Conservation (phyloP, 1,284 basidiomycete species). For the Blastosporella zonata region DNA sequence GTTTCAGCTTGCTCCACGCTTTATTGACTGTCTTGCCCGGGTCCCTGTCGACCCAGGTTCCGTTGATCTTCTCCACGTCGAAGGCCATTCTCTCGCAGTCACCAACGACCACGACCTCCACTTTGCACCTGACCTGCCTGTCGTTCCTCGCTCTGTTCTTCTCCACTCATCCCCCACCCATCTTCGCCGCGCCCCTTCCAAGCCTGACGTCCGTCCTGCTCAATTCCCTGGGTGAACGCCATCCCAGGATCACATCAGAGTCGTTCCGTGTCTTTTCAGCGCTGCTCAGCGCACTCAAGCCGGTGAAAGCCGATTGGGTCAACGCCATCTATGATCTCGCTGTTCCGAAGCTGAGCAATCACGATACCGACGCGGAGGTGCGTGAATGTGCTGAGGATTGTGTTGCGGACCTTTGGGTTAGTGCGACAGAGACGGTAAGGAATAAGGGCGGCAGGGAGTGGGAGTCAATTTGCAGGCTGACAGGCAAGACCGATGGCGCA, state of each 20-base stretch:
- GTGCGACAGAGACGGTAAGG: slow-evolving; percentile 71
- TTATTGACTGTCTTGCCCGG: slow-evolving; percentile 83
- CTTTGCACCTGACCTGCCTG: slow-evolving; percentile 77
- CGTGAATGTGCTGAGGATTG: slow-evolving; percentile 79
- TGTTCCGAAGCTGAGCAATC: slow-evolving; percentile 65
- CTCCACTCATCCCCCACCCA: slow-evolving; percentile 69
- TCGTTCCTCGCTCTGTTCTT: slow-evolving; percentile 87
- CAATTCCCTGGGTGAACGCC: slow-evolving; percentile 66
- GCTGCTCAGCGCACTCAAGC: slow-evolving; percentile 60
- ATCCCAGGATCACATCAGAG: slow-evolving; percentile 78
- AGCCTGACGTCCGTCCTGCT: slow-evolving; percentile 73
- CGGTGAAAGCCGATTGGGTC: slow-evolving; percentile 62
- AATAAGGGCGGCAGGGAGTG: slow-evolving; percentile 68
- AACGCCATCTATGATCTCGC: slow-evolving; percentile 76
- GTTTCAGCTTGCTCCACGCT: slow-evolving; percentile 76
- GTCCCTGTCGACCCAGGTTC: slow-evolving; percentile 71
- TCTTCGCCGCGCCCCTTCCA: slow-evolving; percentile 61
- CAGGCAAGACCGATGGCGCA: slow-evolving; percentile 70
- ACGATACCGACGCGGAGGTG: slow-evolving; percentile 91
- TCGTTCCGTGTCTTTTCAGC: slow-evolving; percentile 80
- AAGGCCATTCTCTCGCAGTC: slow-evolving; percentile 63
- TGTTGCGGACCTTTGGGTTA: slow-evolving; percentile 84
- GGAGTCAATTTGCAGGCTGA: slow-evolving; percentile 77
- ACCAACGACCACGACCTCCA: slow-evolving; percentile 65
- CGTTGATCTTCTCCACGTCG: slow-evolving; percentile 58